Evolutionary conservation across 768 basidiomycete genomes (phyloP), one percentile per base, ranked within the genome.

Genomic region (Galerina sulciceps): DNA sequence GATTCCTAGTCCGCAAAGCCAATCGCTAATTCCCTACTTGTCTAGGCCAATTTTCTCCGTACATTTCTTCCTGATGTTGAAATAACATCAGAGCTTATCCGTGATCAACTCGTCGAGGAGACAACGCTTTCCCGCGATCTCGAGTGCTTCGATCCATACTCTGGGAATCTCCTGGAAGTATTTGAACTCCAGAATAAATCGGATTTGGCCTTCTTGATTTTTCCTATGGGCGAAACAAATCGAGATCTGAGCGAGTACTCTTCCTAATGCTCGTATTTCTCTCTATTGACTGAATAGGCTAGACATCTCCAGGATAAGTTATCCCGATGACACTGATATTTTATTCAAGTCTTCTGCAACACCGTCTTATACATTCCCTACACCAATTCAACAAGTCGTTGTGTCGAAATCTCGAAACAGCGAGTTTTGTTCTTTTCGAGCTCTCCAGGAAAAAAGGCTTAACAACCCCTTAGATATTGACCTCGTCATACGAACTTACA

Each of bases 51-150:
- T 55, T 91, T 90, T 64, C 76, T 93, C 46, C 84, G 88, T 44
- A 86, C 84, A 4, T 81, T 82, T 69, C 80, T 88, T 53, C 90
- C 91, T 1, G 90, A 93, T 59, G 78, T 88, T 14, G 89, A 92
- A 58, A 76, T 94, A n/a, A 75, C 89, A 6, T 73, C 82, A n/a
- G 86, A 90, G 40, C 73, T 93, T 20, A 78, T 93, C 44, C 71
- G 82, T 50, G 81, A 83, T 23, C 79, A 86, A 56, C 71, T 91
- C 17, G 71, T 76, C 11, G 73, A 76, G 50, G 85, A 88, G 45
- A 73, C 77, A 11, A 72, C 66, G 41, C 61, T 73, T 49, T 56
- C 64, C 37, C 70, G 67, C 20, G 63, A 71, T n/a, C 66, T 81
- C 14, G 65, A 75, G 26, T 56, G 57, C 11, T 89, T 87, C 45